Evolutionary conservation across 768 basidiomycete species (phyloP), one percentile per base, ranked within the genome.

Genomic region (Russula brevipes): DNA sequence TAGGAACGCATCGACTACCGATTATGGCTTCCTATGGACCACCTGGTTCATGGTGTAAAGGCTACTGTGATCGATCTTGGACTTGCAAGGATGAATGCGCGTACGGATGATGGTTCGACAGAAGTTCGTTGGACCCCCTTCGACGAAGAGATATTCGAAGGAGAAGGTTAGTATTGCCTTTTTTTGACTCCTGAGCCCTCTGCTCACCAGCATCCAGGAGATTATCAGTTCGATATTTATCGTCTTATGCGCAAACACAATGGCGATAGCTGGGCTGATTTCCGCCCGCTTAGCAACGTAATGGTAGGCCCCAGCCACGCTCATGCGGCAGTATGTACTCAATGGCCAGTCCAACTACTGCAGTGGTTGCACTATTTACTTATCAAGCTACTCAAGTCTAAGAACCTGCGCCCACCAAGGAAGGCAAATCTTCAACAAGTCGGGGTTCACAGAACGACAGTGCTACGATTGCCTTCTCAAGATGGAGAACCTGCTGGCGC

Each of bases 171-270:
- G 74, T 61, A 16, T 51, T 6, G 38, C 3, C 39, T 36, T 35
- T 30, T 42, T 39, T 35, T 30, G 19, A 46, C 11, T 31, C 30
- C n/a, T 54, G 19, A 17, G 19, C 6, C 11, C 7, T 59, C 7
- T 54, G 44, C 50, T 63, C 31, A 60, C 19, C 24, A 12, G 19
- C 52, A 52, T 14, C 66, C 64, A 90, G 89, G 93, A 10, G 91
- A 94, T 72, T 90, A 91, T 70, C 97, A 98, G 73, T 98, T 93
- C 73, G 94, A 98, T 71, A 79, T 98, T 4, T 99, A 99, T 70
- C 84, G 96, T 47, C 82, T 87, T 75, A 98, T 98, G 92, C 79
- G 79, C 54, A 76, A 78, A 36, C 76, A 85, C 65, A 85, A 83
- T 51, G 75, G 79, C 5, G 77, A 77, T 41, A 72, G 78, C 46